Conservation (phyloP, 106 monocot species). For the Acorus calamus region DNA sequence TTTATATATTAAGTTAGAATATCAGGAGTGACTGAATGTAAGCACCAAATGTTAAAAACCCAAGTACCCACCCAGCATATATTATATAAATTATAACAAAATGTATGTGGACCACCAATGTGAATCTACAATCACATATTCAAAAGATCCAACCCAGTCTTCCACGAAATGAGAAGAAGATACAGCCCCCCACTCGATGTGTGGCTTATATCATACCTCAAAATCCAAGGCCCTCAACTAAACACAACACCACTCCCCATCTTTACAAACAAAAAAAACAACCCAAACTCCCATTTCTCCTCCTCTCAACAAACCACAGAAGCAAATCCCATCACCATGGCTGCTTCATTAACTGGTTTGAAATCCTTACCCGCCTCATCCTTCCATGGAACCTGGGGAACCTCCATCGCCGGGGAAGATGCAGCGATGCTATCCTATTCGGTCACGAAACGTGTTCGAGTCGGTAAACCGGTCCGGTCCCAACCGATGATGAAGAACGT, state of each 20-base stretch:
- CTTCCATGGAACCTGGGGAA: slow-evolving; percentile 16
- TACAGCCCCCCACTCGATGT: neutral
- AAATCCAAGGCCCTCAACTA: slow-evolving; percentile 6
- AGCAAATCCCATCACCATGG: neutral
- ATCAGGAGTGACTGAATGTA: too few species aligned
- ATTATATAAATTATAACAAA: too few species aligned
- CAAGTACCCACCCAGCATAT: too few species aligned
- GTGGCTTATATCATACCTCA: slow-evolving; percentile 6
- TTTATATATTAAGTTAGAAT: too few species aligned
- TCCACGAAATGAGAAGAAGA: too few species aligned
- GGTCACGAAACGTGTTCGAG: neutral
- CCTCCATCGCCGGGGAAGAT: slow-evolving; percentile 27
- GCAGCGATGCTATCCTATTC: neutral
- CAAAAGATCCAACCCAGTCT: too few species aligned
- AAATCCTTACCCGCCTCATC: slow-evolving; percentile 5
- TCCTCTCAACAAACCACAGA: neutral
- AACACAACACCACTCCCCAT: slow-evolving; percentile 1
- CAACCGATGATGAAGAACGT: slow-evolving; percentile 61
- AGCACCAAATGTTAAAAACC: too few species aligned
- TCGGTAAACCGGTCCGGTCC: slow-evolving; percentile 21
- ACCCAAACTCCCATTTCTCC: neutral
- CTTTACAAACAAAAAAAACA: neutral
- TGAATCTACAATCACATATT: too few species aligned
- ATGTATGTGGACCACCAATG: too few species aligned
- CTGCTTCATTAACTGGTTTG: neutral